Conservation (phyloP, 2,329 filamentous ascomycete genomes). For the Pyrenophora graminea region DNA sequence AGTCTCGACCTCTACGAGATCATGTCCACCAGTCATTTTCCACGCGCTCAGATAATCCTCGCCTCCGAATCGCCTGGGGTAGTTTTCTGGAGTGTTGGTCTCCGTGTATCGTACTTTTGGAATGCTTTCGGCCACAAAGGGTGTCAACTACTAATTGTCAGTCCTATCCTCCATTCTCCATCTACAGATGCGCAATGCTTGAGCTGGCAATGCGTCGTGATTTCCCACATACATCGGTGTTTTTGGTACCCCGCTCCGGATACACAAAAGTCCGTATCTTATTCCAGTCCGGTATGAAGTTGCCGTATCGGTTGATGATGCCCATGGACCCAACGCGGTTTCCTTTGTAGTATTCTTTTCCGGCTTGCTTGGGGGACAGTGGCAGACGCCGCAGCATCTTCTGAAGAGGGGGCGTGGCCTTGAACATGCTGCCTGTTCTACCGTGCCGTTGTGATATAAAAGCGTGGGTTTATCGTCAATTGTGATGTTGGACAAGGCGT, state of each 20-base stretch:
- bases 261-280: constrained; percentile 92
- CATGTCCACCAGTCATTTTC: constrained; percentile 40
- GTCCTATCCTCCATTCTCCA: background rate
- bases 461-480: constrained; percentile 1
- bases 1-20: constrained; percentile 23
- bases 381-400: constrained; percentile 73
- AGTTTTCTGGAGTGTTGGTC: constrained; percentile 16
- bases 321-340: constrained; percentile 88
- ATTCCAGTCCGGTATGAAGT: constrained; percentile 79
- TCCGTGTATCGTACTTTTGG: constrained; percentile 40
- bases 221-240: constrained; percentile 36
- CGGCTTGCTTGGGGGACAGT: constrained; percentile 90
- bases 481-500: constrained; percentile 6
- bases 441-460: background rate
- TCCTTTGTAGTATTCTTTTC: constrained; percentile 96
- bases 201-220: background rate
- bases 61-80: constrained; percentile 36
- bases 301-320: constrained; percentile 78
- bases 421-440: constrained; percentile 56
- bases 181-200: too few relatives aligned
- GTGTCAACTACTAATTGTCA: constrained; percentile 66
- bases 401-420: constrained; percentile 69
- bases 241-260: constrained; percentile 67
- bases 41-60: constrained; percentile 41
- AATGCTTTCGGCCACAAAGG: constrained; percentile 72